Percentiles rank a stretch among this genome's conserved stretches.
Conservation (phyloP, 805 yeast species). For the Blastobotrys americana region DNA sequence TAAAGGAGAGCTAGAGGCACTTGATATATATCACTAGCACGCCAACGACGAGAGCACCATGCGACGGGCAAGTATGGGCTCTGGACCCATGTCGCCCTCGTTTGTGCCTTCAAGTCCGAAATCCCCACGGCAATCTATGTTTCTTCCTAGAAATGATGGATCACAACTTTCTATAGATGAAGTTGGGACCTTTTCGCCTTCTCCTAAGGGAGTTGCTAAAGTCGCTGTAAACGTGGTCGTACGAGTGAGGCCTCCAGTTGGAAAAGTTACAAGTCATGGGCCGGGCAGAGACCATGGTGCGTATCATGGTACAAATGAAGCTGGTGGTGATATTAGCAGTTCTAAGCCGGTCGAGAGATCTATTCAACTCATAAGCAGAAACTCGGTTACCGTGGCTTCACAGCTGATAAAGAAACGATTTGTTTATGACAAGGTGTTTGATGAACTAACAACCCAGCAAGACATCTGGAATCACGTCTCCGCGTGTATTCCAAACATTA, state of each 20-base stretch:
- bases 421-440: slow-evolving; percentile 19
- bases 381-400: neutral
- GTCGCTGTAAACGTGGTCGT: slow-evolving; percentile 12
- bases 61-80: too few relatives aligned
- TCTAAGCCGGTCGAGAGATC: too few relatives aligned
- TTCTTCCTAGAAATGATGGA: neutral
- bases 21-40: too few relatives aligned
- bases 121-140: neutral
- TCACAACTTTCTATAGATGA: neutral
- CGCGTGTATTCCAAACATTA: slow-evolving; percentile 8
- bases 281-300: too few relatives aligned
- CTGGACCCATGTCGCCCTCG: neutral
- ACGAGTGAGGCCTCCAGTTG: slow-evolving; percentile 7
- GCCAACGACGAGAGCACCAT: too few relatives aligned
- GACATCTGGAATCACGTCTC: slow-evolving; percentile 15
- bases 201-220: slow-evolving; percentile 1
- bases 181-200: neutral
- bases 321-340: too few relatives aligned
- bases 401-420: slow-evolving; percentile 12
- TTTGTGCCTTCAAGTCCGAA: neutral
- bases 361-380: too few relatives aligned
- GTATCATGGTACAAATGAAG: too few relatives aligned
- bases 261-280: too few relatives aligned
- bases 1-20: too few relatives aligned
- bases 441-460: slow-evolving; percentile 16